phyloP scores from a whole-genome alignment of 1,284 basidiomycete species.

The Melampsora americana region DNA sequence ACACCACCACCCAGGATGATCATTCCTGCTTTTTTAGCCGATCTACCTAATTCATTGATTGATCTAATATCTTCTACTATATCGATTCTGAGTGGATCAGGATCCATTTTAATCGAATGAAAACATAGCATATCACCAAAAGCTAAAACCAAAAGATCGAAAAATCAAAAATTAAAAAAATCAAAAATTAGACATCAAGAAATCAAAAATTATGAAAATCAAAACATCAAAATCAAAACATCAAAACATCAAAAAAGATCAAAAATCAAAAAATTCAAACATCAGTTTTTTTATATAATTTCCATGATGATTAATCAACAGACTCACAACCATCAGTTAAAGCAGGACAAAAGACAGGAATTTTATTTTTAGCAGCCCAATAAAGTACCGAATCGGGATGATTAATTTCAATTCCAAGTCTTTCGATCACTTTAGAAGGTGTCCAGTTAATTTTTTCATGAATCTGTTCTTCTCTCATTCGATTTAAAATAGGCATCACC shows the following conservation, averaged over 20 bases:
- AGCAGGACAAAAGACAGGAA: slow-evolving; percentile 54
- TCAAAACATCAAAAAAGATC: too few relatives aligned
- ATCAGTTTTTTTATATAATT: too few relatives aligned
- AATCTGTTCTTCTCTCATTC: slow-evolving; percentile 53
- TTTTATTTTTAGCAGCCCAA: slow-evolving; percentile 54
- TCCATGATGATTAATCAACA: neutral
- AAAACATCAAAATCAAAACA: slow-evolving; percentile 51
- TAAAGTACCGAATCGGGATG: slow-evolving; percentile 54
- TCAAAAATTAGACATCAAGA: neutral
- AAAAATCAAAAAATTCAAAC: neutral
- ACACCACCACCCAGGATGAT: slow-evolving; percentile 55
- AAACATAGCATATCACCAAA: slow-evolving; percentile 55
- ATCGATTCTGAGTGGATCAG: slow-evolving; percentile 52
- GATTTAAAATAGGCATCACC: slow-evolving; percentile 54
- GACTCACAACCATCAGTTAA: slow-evolving; percentile 52
- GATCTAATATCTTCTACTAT: slow-evolving; percentile 53
- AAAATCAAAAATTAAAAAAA: slow-evolving; percentile 23
- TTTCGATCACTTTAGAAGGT: slow-evolving; percentile 52
- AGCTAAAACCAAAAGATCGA: slow-evolving; percentile 45
- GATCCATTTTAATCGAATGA: slow-evolving; percentile 53
- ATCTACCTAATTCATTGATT: slow-evolving; percentile 53
- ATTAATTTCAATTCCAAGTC: slow-evolving; percentile 53
- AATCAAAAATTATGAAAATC: too few relatives aligned
- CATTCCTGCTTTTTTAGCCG: slow-evolving; percentile 54
- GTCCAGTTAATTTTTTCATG: slow-evolving; percentile 51